phyloP scores from a whole-genome alignment of 139 green algal genomes.

The Volvox africanus region DNA sequence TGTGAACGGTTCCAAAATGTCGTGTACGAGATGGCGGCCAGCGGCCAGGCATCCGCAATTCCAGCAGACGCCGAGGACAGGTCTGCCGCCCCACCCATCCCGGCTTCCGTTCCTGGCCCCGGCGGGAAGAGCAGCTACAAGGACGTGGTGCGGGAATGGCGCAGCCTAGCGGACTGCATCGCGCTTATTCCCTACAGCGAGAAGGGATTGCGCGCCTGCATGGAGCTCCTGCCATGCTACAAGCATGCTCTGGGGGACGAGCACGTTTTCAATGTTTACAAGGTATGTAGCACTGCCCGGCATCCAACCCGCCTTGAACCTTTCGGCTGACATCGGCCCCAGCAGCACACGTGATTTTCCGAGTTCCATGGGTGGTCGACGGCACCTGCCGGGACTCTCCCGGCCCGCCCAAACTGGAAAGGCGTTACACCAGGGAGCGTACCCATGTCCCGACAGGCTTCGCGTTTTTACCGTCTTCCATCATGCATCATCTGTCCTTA shows the following conservation, averaged over 20 bases:
- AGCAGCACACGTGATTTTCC: too few relatives aligned
- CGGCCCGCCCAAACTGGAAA: too few relatives aligned
- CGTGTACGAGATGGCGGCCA: slow-evolving; percentile 9
- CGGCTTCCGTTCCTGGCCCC: background rate
- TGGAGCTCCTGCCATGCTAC: slow-evolving; percentile 84
- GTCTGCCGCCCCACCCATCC: background rate
- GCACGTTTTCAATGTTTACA: slow-evolving; percentile 69
- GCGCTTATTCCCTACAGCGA: slow-evolving; percentile 83
- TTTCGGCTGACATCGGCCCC: too few relatives aligned
- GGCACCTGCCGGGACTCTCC: too few relatives aligned
- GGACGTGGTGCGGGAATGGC: slow-evolving; percentile 70
- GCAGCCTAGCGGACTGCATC: slow-evolving; percentile 91
- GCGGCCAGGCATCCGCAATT: background rate
- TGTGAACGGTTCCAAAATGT: slow-evolving; percentile 73
- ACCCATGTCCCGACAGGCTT: too few relatives aligned
- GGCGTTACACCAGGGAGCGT: too few relatives aligned
- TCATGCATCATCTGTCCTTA: background rate
- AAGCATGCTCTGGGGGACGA: slow-evolving; percentile 81
- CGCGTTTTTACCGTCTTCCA: too few relatives aligned
- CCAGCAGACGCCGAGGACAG: background rate
- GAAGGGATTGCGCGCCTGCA: slow-evolving; percentile 83
- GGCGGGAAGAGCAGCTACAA: background rate
- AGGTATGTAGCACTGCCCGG: slow-evolving; percentile 1
- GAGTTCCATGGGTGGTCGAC: too few relatives aligned
- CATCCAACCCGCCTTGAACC: too few relatives aligned